Conservation (phyloP, 768 basidiomycete species). For the Boletus vinaceobasis region DNA sequence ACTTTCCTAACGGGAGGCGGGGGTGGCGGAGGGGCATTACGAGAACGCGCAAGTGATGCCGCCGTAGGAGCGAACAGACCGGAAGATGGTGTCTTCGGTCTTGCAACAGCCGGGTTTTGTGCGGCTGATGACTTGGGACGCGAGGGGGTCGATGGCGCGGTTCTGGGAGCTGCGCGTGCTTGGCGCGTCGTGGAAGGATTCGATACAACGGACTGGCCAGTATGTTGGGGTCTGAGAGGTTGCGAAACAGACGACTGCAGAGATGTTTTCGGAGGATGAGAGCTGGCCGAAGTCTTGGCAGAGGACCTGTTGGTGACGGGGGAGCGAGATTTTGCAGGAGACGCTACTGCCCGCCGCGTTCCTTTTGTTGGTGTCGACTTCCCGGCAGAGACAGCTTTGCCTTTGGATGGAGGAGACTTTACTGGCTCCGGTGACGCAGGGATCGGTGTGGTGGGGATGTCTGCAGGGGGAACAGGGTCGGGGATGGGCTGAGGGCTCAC, state of each 20-base stretch:
- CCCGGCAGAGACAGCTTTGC: slow-evolving; percentile 10
- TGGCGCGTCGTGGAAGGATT: slow-evolving; percentile 28
- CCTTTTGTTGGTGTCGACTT: slow-evolving; percentile 26
- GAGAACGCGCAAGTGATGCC: slow-evolving; percentile 70
- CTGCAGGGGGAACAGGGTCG: slow-evolving; percentile 17
- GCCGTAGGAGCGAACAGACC: slow-evolving; percentile 82
- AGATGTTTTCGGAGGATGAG: slow-evolving; percentile 30
- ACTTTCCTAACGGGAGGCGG: slow-evolving; percentile 53
- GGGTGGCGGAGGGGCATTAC: slow-evolving; percentile 46
- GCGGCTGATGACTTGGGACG: slow-evolving; percentile 36
- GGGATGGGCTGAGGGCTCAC: slow-evolving; percentile 32
- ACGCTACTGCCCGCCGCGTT: slow-evolving; percentile 11
- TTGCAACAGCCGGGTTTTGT: slow-evolving; percentile 21
- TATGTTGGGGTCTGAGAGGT: slow-evolving; percentile 37
- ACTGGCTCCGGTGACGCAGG: slow-evolving; percentile 20
- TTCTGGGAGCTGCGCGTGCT: slow-evolving; percentile 23
- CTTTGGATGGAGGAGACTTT: slow-evolving; percentile 21
- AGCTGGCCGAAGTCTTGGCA: slow-evolving; percentile 19
- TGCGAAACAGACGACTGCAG: slow-evolving; percentile 37
- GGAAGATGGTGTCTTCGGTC: slow-evolving; percentile 61
- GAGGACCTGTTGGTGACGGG: slow-evolving; percentile 16
- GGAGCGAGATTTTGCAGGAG: slow-evolving; percentile 33
- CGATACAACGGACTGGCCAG: slow-evolving; percentile 40
- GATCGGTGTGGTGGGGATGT: slow-evolving; percentile 18
- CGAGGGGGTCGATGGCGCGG: slow-evolving; percentile 31